phyloP scores from a whole-genome alignment of 2,329 filamentous ascomycete species.

The Cladosporium colombiae region DNA sequence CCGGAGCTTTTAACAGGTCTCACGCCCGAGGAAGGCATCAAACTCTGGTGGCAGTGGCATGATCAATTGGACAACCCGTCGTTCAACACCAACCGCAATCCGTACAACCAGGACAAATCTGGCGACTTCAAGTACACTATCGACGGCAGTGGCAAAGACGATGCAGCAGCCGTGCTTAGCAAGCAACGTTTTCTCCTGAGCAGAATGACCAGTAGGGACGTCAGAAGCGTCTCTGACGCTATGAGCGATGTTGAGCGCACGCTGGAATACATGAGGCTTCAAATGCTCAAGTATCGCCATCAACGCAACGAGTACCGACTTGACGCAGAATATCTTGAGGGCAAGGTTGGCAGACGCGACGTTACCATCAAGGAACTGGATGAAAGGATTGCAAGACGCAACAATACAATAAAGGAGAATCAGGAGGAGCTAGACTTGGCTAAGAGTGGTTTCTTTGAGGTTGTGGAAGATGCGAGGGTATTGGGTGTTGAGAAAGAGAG shows the following conservation, averaged over 20 bases:
- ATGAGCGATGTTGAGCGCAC: neutral
- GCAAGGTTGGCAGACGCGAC: neutral
- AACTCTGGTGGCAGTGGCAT: conserved; percentile 1
- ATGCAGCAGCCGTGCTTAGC: neutral
- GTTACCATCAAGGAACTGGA: neutral
- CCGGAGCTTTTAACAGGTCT: conserved; percentile 5
- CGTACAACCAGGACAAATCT: neutral
- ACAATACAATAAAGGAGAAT: neutral
- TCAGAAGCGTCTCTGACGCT: neutral
- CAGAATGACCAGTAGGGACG: neutral
- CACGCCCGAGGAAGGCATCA: conserved; percentile 1
- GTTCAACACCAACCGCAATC: conserved; percentile 9
- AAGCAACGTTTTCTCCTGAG: conserved; percentile 5
- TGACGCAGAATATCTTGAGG: neutral
- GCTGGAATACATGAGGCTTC: conserved; percentile 1
- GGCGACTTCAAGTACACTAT: neutral
- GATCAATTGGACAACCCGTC: neutral
- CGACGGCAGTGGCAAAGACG: neutral
- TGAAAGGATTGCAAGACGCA: neutral
- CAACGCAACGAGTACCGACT: neutral
- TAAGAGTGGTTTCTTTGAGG: neutral
- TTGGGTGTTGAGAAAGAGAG: neutral
- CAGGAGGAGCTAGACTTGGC: neutral
- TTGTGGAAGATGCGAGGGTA: neutral
- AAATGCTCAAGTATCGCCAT: conserved; percentile 11